Percentiles rank a stretch among this genome's conserved stretches.
These are phyloP conservation scores for Raddia distichophylla DNA, from an alignment of 176 grass and related monocot species.

Conservation along the genomic window DNA sequence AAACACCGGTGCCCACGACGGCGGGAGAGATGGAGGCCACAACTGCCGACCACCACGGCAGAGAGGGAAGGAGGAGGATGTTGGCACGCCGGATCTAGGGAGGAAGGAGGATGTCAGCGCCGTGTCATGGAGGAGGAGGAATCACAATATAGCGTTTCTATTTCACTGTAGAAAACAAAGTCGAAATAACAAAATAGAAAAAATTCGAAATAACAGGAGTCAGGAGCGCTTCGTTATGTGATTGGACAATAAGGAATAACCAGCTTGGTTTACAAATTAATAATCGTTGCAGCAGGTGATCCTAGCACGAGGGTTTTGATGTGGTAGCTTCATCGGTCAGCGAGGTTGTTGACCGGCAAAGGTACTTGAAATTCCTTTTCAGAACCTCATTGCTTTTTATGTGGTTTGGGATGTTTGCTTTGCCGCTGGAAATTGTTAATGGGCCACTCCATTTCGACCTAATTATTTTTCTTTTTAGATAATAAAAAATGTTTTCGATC, in stretches of 20 bases:
- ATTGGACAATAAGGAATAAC: not conserved
- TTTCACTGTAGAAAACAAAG: too few species aligned
- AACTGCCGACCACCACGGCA: too few species aligned
- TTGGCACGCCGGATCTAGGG: too few species aligned
- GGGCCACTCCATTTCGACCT: slow-evolving; percentile 13
- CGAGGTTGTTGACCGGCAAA: slow-evolving; percentile 32
- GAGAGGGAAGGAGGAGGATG: too few species aligned
- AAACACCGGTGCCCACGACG: too few species aligned
- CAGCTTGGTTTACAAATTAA: not conserved
- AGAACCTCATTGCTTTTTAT: not conserved
- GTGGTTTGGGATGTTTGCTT: slow-evolving; percentile 32
- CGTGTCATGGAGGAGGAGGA: too few species aligned
- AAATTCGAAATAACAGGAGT: too few species aligned
- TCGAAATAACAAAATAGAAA: too few species aligned
- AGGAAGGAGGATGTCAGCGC: too few species aligned
- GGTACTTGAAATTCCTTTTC: slow-evolving; percentile 29
- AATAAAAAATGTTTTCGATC: too few species aligned
- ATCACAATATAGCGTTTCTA: too few species aligned
- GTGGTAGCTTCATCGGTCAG: not conserved
- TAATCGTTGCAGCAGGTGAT: not conserved
- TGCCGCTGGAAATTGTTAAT: slow-evolving; percentile 24
- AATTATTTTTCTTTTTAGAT: slow-evolving; percentile 12
- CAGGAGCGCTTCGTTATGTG: not conserved
- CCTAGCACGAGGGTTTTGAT: not conserved
- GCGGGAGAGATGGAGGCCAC: too few species aligned